Evolutionary conservation across 768 basidiomycete genomes (phyloP).

Genomic region (Suillus alpinus): DNA sequence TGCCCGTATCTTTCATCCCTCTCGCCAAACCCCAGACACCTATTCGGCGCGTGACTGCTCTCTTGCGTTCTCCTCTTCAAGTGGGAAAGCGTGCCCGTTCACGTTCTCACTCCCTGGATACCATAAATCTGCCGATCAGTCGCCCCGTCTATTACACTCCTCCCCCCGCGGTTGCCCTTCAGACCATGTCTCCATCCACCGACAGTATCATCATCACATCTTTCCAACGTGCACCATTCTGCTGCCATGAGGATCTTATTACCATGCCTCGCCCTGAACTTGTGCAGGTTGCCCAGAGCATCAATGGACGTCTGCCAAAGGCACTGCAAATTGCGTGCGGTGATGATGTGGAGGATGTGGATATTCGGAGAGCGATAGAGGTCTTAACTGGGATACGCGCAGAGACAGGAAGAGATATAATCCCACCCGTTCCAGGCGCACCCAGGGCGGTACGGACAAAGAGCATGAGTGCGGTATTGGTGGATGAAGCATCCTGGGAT

Average conservation of each 20-base stretch:
- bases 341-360: slow-evolving; percentile 36
- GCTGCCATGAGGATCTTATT: slow-evolving; percentile 71
- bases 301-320: slow-evolving; percentile 58
- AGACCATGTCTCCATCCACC: slow-evolving; percentile 48
- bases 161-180: slow-evolving; percentile 50
- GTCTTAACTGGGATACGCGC: slow-evolving; percentile 54
- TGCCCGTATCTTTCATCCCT: not conserved
- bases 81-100: slow-evolving; percentile 5
- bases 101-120: slow-evolving; percentile 17
- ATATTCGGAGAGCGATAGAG: slow-evolving; percentile 57
- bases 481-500: not conserved
- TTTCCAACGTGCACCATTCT: slow-evolving; percentile 58
- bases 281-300: slow-evolving; percentile 45
- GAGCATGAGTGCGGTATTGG: not conserved
- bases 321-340: slow-evolving; percentile 47
- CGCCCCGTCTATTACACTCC: not conserved
- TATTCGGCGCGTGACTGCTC: not conserved
- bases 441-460: not conserved
- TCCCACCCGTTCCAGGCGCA: not conserved
- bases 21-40: not conserved
- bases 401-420: not conserved
- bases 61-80: slow-evolving; percentile 18
- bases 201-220: slow-evolving; percentile 65
- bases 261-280: slow-evolving; percentile 59
- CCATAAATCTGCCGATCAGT: slow-evolving; percentile 9